phyloP scores from a whole-genome alignment of 2,329 filamentous ascomycete species.

The Sordariomycetes sp. region DNA sequence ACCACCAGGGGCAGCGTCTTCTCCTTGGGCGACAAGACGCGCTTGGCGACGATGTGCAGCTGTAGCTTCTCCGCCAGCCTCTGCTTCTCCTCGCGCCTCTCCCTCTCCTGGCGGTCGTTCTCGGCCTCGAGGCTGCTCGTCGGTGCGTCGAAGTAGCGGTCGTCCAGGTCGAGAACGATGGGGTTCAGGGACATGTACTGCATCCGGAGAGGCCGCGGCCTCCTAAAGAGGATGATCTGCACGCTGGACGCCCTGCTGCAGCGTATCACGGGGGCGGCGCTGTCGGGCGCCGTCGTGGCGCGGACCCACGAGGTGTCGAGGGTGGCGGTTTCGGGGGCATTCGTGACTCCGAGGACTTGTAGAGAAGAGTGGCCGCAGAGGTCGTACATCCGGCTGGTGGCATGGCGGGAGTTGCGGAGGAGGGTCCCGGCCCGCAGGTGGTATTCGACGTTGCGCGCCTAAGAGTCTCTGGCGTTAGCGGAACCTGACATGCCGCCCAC shows the following conservation, averaged over 20 bases:
- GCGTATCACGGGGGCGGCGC: slow-evolving; percentile 57
- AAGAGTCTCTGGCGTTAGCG: slow-evolving; percentile 2
- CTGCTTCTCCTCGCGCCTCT: slow-evolving; percentile 47
- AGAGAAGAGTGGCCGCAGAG: slow-evolving; percentile 75
- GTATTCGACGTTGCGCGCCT: slow-evolving; percentile 75
- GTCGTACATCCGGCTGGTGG: slow-evolving; percentile 69
- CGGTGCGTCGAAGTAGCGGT: slow-evolving; percentile 39
- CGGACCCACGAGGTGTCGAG: slow-evolving; percentile 63
- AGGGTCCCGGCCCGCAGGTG: slow-evolving; percentile 76
- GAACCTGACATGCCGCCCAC: too few relatives aligned
- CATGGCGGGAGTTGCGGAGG: slow-evolving; percentile 71
- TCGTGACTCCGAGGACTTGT: slow-evolving; percentile 77
- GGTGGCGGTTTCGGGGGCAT: slow-evolving; percentile 39
- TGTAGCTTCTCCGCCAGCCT: slow-evolving; percentile 77
- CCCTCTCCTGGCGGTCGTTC: slow-evolving; percentile 54
- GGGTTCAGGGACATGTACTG: slow-evolving; percentile 90
- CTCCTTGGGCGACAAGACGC: slow-evolving; percentile 71
- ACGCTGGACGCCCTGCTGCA: slow-evolving; percentile 64
- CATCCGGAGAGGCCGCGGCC: slow-evolving; percentile 79
- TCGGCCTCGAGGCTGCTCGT: slow-evolving; percentile 53
- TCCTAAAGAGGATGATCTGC: slow-evolving; percentile 82
- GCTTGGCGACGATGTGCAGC: slow-evolving; percentile 73
- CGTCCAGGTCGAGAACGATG: slow-evolving; percentile 75
- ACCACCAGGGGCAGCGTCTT: slow-evolving; percentile 69
- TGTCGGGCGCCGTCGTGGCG: slow-evolving; percentile 40